These are phyloP conservation scores for Venturia oleaginea DNA, from an alignment of 2,329 filamentous ascomycete species.

Conservation along the genomic window DNA sequence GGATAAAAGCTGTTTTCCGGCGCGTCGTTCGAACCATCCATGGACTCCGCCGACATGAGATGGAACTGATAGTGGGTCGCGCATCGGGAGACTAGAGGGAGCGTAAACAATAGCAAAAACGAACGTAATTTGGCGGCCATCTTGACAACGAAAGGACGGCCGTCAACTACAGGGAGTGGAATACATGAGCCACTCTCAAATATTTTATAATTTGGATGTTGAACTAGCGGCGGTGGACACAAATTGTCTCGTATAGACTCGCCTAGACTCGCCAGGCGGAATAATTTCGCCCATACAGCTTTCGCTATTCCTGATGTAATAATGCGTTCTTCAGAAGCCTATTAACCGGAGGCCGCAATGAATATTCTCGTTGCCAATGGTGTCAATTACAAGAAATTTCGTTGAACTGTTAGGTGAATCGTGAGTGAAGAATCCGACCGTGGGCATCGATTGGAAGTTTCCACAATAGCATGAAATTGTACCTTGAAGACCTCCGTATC, in stretches of 20 bases:
- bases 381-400: not conserved
- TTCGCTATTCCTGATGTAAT: not conserved
- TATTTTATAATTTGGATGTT: not conserved
- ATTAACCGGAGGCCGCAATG: too few species aligned
- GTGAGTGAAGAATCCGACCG: too few species aligned
- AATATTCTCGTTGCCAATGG: too few species aligned
- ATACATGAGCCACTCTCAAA: not conserved
- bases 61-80: not conserved
- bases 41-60: not conserved
- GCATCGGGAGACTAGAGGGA: not conserved
- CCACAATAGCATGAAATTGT: too few species aligned
- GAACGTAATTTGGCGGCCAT: not conserved
- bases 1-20: not conserved
- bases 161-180: not conserved
- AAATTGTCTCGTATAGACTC: not conserved
- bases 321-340: not conserved
- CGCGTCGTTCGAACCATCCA: not conserved
- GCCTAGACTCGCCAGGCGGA: not conserved
- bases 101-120: not conserved
- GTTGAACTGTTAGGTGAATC: too few species aligned
- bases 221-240: not conserved
- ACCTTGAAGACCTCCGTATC: not conserved
- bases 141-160: not conserved
- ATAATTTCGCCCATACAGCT: not conserved
- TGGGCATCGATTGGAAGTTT: too few species aligned